Percentiles rank a stretch among this genome's conserved stretches.
phyloP scores from a whole-genome alignment of 176 grass and related monocot genomes.

The Olyra latifolia region DNA sequence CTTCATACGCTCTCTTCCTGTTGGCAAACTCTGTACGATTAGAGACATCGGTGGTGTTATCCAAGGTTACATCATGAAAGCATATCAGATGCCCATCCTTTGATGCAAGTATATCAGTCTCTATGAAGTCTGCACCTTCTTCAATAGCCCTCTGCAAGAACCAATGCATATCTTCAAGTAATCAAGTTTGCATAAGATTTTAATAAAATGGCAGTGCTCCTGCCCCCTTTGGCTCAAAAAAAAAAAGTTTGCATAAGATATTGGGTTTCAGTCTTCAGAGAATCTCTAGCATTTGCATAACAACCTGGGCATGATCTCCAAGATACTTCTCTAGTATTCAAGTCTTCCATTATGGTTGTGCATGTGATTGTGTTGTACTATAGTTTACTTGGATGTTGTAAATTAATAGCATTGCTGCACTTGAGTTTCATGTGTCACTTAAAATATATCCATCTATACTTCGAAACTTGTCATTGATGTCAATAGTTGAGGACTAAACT shows the following conservation, averaged over 20 bases:
- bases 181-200: background rate
- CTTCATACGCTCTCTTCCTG: conserved; percentile 78
- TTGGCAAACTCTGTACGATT: conserved; percentile 44
- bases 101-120: conserved; percentile 73
- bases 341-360: background rate
- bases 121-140: conserved; percentile 87
- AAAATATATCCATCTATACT: background rate
- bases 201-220: too few species aligned
- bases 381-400: background rate
- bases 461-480: background rate
- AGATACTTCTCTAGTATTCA: background rate
- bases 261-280: conserved; percentile 7
- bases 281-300: background rate
- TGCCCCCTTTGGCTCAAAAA: too few species aligned
- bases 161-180: background rate
- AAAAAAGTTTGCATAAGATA: background rate
- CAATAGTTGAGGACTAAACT: background rate
- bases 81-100: conserved; percentile 73
- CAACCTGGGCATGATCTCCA: background rate
- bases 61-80: conserved; percentile 75
- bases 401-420: background rate
- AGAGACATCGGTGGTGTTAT: conserved; percentile 51
- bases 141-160: conserved; percentile 70
- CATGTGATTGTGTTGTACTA: background rate
- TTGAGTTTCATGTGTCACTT: background rate